Evolutionary conservation across 1,139 yeast genomes (phyloP), one percentile per base, ranked within the genome.

Genomic region (Meyerozyma smithsonii): DNA sequence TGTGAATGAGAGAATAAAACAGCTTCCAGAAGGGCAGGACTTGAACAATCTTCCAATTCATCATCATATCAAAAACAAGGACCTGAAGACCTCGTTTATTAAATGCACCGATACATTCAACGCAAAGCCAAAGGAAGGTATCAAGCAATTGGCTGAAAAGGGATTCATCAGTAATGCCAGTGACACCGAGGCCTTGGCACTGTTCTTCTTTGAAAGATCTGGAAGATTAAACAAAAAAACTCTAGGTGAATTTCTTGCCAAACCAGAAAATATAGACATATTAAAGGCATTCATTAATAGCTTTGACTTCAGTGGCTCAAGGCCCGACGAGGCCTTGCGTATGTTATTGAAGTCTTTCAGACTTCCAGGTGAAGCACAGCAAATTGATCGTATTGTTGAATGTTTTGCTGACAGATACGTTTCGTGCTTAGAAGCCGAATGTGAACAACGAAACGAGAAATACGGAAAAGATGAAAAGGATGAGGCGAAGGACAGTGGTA

Each of bases 341-440:
- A 74, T 87, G 39, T 62, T 94, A 46, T 69, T 94, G 49, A 84
- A 87, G 40, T 76, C 86, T 12, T 92, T 94, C 56, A 77, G 99
- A 59, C 72, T 94, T 41, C 98, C 98, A 0, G 99, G 99, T 38
- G 99, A 94, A 62, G 83, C 97, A 0, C 97, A 89, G 55, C 96
- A 88, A 58, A 92, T 94, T 58, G 97, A 90, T 59, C 76, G 96
- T 54, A 78, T 92, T 15, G 86, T 94, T 33, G 97, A 90, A 54
- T 72, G 79, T 16, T 92, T 94, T 62, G 90, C 96, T 4, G 82
- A 79, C 36, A 78, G 84, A 47, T 94, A 88, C 60, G 85, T 85
- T 6, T 66, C 65, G 16, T 75, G 82, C 44, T 88, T 81, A 49
- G 52, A 21, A 10, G 34, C 35, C 41, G 48, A 50, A 23, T 12